Base-by-base conservation (phyloP, 108 stramenopile genomes). In the Cyclostephanos invisitatus region DNA sequence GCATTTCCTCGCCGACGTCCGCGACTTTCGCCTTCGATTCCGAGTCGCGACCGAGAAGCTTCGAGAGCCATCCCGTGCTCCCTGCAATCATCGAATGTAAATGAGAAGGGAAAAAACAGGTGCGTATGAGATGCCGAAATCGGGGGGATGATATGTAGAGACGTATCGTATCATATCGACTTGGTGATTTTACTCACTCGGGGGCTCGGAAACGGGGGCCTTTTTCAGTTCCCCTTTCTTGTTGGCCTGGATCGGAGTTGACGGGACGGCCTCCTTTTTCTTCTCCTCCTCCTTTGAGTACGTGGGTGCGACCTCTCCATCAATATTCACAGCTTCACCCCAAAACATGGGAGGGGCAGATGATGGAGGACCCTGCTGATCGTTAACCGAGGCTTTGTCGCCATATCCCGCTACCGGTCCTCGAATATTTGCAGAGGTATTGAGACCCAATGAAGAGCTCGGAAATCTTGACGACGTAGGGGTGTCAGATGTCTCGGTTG, bases 11-110 rank as follows among this genome's bases (percentile, higher is more conserved):
- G 61, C 92, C 87, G 48, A 81, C 53, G 64, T 85, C 84, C 27
- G 86, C 87, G 46, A 84, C 78, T 27, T 65, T 83, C n/a, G 91
- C 91, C 60, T 73, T 80, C n/a, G 79, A 80, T 50, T 80, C 73
- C 46, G 47, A 58, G 69, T 93, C 87, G 22, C 91, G 89, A 68
- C 93, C 90, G 25, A 93, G 72, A 65, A 81, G 66, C 50, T 91
- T 92, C 44, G 88, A 77, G 0, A 96, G 49, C 73, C 76, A 73
- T 20, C 85, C 81, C 11, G 77, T 68, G 46, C 89, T 74, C 67
- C 61, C 77, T 68, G 25, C 36, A 44, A 61, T 42, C 64, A 48
- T n/a, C 20, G 67, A 58, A 67, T 38, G 11, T 54, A n/a, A 37
- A 25, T n/a, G n/a, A n/a, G n/a, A n/a, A n/a, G n/a, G n/a, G n/a